Base-by-base conservation (phyloP, 371 early-diverging fungal species). In the Chytridium lagenaria region DNA sequence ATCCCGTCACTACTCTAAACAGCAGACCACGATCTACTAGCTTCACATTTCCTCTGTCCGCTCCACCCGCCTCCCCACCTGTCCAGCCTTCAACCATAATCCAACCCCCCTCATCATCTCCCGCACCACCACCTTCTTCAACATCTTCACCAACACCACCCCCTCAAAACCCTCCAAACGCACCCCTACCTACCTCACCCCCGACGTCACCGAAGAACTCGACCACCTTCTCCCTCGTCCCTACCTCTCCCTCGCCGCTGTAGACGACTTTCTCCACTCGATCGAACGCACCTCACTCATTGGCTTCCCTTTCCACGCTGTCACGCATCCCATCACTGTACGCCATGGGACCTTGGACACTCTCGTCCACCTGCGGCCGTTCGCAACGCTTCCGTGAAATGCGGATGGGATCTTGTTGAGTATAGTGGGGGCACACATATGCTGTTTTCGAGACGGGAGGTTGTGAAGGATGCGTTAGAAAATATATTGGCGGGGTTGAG, bases 321-420 rank as follows among this genome's bases (percentile, higher is more conserved):
- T 63, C 12, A 38, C 3, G 22, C 63, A 63, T 28, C 63, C 63
- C 16, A 38, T 63, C 23, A 19, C 22, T 12, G 63, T 63, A 7
- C 63, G 34, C 5, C 63, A 63, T 63, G 63, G 63, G 33, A 63
- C 63, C 3, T 15, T 33, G 63, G 63, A 63, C 28, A 3, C 10
- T 7, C 12, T 63, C 31, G 38, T 63, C 38, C 7, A 23, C 16
- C 16, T 63, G 26, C 15, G 5, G 63, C 15, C 15, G 63, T 63
- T 19, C 10, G 38, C 15, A 34, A 34, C 16, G 7, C 33, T 15
- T 15, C 33, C 5, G 19, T 15, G 63, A 63, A 12, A 19, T 63
- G 34, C 23, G 38, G 63, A 63, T 63, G 63, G 63, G 28, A 12
- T 19, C 33, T 63, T 19, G 63, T 30, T 7, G 38, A 38, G 63